Percentiles rank a stretch among this genome's conserved stretches.
Conservation (phyloP, 2,329 filamentous ascomycete genomes). For the Proliferodiscus dingleyae region DNA sequence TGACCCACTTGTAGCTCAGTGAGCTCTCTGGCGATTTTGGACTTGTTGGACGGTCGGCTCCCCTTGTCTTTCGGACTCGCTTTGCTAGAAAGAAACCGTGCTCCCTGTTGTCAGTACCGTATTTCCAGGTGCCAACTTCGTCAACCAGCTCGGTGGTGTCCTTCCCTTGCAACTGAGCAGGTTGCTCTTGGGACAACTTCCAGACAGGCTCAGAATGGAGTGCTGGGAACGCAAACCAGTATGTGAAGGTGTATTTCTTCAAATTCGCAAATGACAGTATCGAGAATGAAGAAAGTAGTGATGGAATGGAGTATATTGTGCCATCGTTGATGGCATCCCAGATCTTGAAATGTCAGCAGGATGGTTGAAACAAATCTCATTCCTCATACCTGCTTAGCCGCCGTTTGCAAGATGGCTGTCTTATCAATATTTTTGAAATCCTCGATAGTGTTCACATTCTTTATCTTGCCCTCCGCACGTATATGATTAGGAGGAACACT, state of each 20-base stretch:
- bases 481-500: slow-evolving; percentile 67
- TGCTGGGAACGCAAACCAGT: slow-evolving; percentile 95
- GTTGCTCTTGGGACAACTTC: slow-evolving; percentile 54
- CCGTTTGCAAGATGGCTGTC: slow-evolving; percentile 67
- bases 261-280: slow-evolving; percentile 91
- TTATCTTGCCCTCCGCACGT: slow-evolving; percentile 88
- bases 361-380: neutral
- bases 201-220: slow-evolving; percentile 84
- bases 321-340: slow-evolving; percentile 98
- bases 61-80: slow-evolving; percentile 46
- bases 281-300: slow-evolving; percentile 81
- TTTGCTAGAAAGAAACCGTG: slow-evolving; percentile 96
- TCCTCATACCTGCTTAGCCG: slow-evolving; percentile 65
- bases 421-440: slow-evolving; percentile 86
- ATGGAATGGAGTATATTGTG: slow-evolving; percentile 92
- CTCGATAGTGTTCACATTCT: slow-evolving; percentile 93
- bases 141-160: slow-evolving; percentile 81
- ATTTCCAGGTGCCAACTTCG: slow-evolving; percentile 80
- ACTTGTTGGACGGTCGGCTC: slow-evolving; percentile 36
- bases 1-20: slow-evolving; percentile 65
- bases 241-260: slow-evolving; percentile 97
- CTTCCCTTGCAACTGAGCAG: slow-evolving; percentile 52
- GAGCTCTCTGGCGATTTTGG: slow-evolving; percentile 49
- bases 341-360: slow-evolving; percentile 54
- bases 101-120: slow-evolving; percentile 74